Percentiles rank a stretch among this genome's conserved stretches.
phyloP scores from a whole-genome alignment of 78 protist genomes.

The Guillardia theta region DNA sequence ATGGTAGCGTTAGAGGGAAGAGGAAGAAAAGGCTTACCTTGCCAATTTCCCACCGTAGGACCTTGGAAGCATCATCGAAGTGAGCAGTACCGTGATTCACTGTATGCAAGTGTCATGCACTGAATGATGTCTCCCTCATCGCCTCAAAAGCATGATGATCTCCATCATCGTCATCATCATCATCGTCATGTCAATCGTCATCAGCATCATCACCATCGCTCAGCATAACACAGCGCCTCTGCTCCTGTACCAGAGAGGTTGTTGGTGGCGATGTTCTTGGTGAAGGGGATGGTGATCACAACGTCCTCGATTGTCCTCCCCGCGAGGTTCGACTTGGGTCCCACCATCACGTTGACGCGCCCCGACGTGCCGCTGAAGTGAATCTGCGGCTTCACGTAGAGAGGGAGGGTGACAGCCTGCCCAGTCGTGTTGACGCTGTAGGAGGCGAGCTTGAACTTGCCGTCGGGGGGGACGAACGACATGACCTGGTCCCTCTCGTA shows the following conservation, averaged over 20 bases:
- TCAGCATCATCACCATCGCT: too few species aligned
- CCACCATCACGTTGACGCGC: conserved; percentile 25
- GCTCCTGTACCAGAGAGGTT: too few species aligned
- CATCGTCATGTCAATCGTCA: too few species aligned
- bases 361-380: conserved; percentile 53
- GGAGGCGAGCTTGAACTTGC: conserved; percentile 64
- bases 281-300: conserved; percentile 70
- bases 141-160: too few species aligned
- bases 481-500: conserved; percentile 47
- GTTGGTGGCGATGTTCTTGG: conserved; percentile 53
- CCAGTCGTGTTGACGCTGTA: conserved; percentile 38
- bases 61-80: conserved; percentile 67
- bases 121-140: too few species aligned
- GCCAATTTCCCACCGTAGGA: too few species aligned
- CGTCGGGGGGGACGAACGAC: conserved; percentile 82
- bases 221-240: too few species aligned
- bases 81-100: conserved; percentile 54
- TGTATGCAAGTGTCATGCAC: too few species aligned
- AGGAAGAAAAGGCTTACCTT: too few species aligned
- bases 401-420: neutral
- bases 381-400: conserved; percentile 74
- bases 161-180: too few species aligned
- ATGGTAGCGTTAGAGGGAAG: too few species aligned
- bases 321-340: conserved; percentile 10
- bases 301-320: conserved; percentile 59